Percentiles rank a stretch among this genome's conserved stretches.
These are phyloP conservation scores for Vinca minor DNA, from an alignment of 257 asterid genomes.

Conservation along the genomic window DNA sequence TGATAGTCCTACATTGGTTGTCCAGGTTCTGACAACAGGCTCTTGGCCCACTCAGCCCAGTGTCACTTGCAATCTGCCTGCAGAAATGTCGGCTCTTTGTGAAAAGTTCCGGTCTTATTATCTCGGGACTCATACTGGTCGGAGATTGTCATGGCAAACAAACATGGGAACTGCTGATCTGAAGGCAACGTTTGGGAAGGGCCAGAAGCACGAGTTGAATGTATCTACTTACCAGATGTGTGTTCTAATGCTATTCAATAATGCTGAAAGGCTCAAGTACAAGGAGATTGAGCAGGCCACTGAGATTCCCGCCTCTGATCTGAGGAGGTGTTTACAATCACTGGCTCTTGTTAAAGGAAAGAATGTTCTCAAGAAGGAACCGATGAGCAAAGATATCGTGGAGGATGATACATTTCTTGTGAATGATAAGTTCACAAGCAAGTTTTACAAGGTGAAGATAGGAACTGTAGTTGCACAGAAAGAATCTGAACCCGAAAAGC, in stretches of 20 bases:
- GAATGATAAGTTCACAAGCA: slow-evolving; percentile 66
- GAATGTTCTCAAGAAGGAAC: slow-evolving; percentile 67
- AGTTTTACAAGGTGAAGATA: slow-evolving; percentile 73
- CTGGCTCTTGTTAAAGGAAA: slow-evolving; percentile 82
- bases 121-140: slow-evolving; percentile 82
- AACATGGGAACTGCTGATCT: slow-evolving; percentile 90
- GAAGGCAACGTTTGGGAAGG: slow-evolving; percentile 66
- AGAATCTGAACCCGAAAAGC: slow-evolving; percentile 87
- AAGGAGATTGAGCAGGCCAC: slow-evolving; percentile 79
- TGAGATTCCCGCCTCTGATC: slow-evolving; percentile 64
- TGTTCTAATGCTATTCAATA: slow-evolving; percentile 72
- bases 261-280: slow-evolving; percentile 50
- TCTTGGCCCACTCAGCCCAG: slow-evolving; percentile 87
- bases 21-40: slow-evolving; percentile 78
- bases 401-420: slow-evolving; percentile 58
- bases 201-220: slow-evolving; percentile 77
- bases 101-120: slow-evolving; percentile 70
- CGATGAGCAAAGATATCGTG: slow-evolving; percentile 79
- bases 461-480: slow-evolving; percentile 89
- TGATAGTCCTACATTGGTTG: slow-evolving; percentile 59
- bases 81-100: slow-evolving; percentile 57
- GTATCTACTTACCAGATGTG: slow-evolving; percentile 92
- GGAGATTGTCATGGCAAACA: slow-evolving; percentile 80
- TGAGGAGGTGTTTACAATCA: slow-evolving; percentile 77
- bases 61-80: slow-evolving; percentile 59